These are phyloP conservation scores for Claviceps humidiphila DNA, from an alignment of 2,329 filamentous ascomycete genomes.

Conservation along the genomic window DNA sequence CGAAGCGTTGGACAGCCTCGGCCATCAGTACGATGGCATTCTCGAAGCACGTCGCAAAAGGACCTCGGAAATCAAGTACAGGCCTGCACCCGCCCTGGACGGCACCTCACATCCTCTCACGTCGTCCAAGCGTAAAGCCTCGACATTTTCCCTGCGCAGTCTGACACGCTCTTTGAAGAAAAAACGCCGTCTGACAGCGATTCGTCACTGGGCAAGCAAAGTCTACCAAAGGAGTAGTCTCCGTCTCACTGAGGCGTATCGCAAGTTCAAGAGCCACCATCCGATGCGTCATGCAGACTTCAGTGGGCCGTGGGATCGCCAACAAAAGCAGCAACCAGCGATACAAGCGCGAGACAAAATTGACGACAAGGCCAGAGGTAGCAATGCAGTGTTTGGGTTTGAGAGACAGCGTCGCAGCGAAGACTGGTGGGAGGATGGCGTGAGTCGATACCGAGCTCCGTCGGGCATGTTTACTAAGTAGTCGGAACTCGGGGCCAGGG, in stretches of 20 bases:
- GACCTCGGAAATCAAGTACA: slow-evolving; percentile 8
- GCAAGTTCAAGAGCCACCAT: slow-evolving; percentile 15
- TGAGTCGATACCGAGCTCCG: slow-evolving; percentile 15
- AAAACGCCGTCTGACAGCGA: slow-evolving; percentile 11
- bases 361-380: slow-evolving; percentile 14
- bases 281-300: slow-evolving; percentile 3
- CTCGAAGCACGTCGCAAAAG: slow-evolving; percentile 8
- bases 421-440: slow-evolving; percentile 24
- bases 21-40: slow-evolving; percentile 14
- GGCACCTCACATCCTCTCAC: not conserved
- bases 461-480: slow-evolving; percentile 5
- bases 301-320: not conserved
- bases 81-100: slow-evolving; percentile 4
- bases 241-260: slow-evolving; percentile 14
- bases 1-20: slow-evolving; percentile 4
- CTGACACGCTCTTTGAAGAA: slow-evolving; percentile 14
- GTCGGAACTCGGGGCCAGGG: not conserved
- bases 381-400: slow-evolving; percentile 13
- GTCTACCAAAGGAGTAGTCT: slow-evolving; percentile 15
- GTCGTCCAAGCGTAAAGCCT: slow-evolving; percentile 18
- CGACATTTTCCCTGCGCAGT: slow-evolving; percentile 18
- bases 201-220: slow-evolving; percentile 18
- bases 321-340: not conserved
- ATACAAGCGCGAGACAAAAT: slow-evolving; percentile 6
- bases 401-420: slow-evolving; percentile 13